A percentile compares a stretch with the other conserved stretches of the same genome.
These are phyloP conservation scores for Petunia secreta DNA, from an alignment of 257 asterid genomes.

Conservation along the genomic window DNA sequence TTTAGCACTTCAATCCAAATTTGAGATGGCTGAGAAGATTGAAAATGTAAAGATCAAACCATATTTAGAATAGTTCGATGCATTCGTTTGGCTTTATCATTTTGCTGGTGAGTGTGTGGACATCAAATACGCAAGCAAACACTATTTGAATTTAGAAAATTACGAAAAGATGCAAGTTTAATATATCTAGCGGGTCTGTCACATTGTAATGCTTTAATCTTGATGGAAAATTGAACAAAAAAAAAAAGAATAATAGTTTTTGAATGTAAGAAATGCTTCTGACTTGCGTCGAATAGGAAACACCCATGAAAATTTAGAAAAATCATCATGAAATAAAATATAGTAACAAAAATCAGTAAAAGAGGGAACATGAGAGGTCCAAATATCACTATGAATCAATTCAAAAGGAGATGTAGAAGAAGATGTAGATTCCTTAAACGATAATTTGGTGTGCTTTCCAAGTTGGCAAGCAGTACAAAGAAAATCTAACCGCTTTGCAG, in stretches of 20 bases:
- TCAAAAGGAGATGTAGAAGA: no score
- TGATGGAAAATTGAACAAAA: not conserved
- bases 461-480: no score
- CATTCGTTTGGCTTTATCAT: not conserved
- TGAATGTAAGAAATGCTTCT: not conserved
- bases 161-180: not conserved
- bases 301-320: not conserved
- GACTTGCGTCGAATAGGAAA: not conserved
- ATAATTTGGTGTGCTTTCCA: no score
- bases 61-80: not conserved
- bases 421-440: no score
- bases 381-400: not conserved
- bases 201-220: not conserved
- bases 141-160: not conserved
- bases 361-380: no score
- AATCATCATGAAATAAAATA: not conserved
- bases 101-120: conserved; percentile 19
- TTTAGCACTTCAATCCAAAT: not conserved
- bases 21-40: not conserved
- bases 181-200: not conserved
- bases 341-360: no score
- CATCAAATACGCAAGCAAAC: not conserved
- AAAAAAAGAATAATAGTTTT: not conserved
- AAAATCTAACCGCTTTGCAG: no score
- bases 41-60: not conserved